Percentiles rank a stretch among this genome's conserved stretches.
Conservation (phyloP, 78 protist species). For the Speleostelium caveatum region DNA sequence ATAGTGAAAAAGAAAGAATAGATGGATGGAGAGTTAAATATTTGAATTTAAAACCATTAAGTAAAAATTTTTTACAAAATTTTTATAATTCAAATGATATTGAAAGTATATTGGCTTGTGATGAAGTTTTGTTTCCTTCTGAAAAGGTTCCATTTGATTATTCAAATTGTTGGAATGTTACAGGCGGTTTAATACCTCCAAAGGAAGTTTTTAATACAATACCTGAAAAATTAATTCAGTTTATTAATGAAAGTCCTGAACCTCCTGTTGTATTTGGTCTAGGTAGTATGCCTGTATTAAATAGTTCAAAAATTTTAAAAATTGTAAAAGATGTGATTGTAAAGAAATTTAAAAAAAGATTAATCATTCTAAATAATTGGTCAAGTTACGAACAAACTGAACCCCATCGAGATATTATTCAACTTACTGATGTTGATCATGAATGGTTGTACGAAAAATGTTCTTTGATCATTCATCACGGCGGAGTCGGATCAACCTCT, state of each 20-base stretch:
- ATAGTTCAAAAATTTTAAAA: neutral
- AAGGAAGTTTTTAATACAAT: neutral
- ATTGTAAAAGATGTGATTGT: neutral
- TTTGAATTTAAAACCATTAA: neutral
- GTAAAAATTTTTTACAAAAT: no score
- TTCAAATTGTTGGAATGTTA: neutral
- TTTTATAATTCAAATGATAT: no score
- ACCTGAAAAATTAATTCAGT: neutral
- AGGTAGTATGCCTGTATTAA: constrained; percentile 28
- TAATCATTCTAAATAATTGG: constrained; percentile 29
- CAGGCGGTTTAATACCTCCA: neutral
- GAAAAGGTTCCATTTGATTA: neutral
- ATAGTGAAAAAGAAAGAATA: neutral
- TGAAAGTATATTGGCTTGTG: neutral
- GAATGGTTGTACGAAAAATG: constrained; percentile 13
- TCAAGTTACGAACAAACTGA: neutral
- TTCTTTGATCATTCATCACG: constrained; percentile 8
- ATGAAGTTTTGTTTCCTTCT: neutral
- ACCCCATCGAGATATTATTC: neutral
- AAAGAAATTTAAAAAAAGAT: neutral
- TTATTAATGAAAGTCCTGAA: neutral
- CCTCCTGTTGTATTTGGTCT: constrained; percentile 20
- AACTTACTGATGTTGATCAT: constrained; percentile 16
- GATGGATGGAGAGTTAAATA: neutral
- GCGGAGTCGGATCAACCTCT: constrained; percentile 21